Evolutionary conservation across 768 basidiomycete genomes (phyloP).

Genomic region (Sporobolomyces pararoseus): DNA sequence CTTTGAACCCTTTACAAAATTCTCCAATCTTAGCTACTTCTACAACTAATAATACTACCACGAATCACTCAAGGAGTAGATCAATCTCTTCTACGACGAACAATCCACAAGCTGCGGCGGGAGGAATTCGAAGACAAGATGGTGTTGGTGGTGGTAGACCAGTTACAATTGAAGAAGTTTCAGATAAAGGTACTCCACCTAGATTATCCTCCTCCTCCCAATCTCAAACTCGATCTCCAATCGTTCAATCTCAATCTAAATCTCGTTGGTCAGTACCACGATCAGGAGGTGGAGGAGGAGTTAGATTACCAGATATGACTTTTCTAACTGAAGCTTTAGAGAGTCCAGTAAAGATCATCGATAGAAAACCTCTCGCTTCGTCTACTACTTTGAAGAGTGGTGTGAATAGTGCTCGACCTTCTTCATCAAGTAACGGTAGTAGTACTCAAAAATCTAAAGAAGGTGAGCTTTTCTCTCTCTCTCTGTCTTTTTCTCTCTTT

Average conservation of each 20-base stretch:
- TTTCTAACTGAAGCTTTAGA: constrained; percentile 42
- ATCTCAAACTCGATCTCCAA: too few species aligned
- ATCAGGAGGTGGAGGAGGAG: not conserved
- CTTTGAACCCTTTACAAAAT: constrained; percentile 30
- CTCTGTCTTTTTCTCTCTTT: not conserved
- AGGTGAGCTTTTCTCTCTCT: constrained; percentile 14
- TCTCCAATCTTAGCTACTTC: constrained; percentile 27
- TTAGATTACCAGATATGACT: constrained; percentile 42
- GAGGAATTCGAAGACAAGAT: too few species aligned
- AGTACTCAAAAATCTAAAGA: constrained; percentile 11
- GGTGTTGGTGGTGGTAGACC: constrained; percentile 7
- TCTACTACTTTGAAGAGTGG: too few species aligned
- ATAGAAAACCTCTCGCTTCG: not conserved
- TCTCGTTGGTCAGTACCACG: not conserved
- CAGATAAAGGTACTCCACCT: constrained; percentile 9
- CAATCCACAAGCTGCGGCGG: too few species aligned
- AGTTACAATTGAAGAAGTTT: constrained; percentile 23
- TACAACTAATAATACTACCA: too few species aligned
- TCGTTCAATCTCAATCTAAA: too few species aligned
- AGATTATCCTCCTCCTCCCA: too few species aligned
- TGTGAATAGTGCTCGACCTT: too few species aligned
- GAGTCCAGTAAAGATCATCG: constrained; percentile 22
- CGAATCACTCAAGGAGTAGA: not conserved
- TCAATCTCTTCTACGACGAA: not conserved
- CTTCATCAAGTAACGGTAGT: too few species aligned